Base-by-base conservation (phyloP, 2,329 filamentous ascomycete species). In the Hypoxylon sp. region DNA sequence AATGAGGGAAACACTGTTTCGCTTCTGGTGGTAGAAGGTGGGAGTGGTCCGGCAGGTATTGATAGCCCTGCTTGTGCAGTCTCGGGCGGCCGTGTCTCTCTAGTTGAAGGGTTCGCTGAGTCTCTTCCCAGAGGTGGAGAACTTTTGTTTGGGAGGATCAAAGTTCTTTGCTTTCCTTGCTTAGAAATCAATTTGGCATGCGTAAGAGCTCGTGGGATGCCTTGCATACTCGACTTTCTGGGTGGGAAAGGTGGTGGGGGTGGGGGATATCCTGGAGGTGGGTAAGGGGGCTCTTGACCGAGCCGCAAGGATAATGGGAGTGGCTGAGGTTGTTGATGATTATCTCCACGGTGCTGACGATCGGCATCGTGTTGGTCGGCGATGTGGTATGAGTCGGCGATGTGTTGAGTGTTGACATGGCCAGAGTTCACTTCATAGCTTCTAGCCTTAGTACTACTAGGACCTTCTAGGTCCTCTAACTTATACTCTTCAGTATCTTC, bases 181-280 rank as follows among this genome's bases (percentile, higher is more conserved):
- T 20, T n/a, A 4, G n/a, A 16, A 40, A 40, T 6, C 4, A 40
- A 16, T 11, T 20, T 7, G 11, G 36, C 36, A 14, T 20, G 36
- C 4, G 36, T 9, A 40, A 40, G 36, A 40, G 16, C 16, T 40
- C 36, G 36, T 20, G 36, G 36, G 2, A 40, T 1, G 11, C 36
- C 36, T 18, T 16, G 36, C 12, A 20, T 40, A 18, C 32, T 51
- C 6, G 49, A 20, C 6, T 40, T 5, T 11, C 12, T 8, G 3
- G 50, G 33, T 8, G 42, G 42, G 9, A 28, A 28, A 24, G 59
- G 54, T 2, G 53, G 53, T 1, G 24, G 8, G 8, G 59, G 61
- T 2, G 49, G 49, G 20, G 61, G 61, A 12, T 42, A 58, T n/a
- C 18, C n/a, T 0, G 61, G 61, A 1, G 61, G 61, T 14, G 58